Base-by-base conservation (phyloP, 129 eudicot species). In the Lactuca sativa region DNA sequence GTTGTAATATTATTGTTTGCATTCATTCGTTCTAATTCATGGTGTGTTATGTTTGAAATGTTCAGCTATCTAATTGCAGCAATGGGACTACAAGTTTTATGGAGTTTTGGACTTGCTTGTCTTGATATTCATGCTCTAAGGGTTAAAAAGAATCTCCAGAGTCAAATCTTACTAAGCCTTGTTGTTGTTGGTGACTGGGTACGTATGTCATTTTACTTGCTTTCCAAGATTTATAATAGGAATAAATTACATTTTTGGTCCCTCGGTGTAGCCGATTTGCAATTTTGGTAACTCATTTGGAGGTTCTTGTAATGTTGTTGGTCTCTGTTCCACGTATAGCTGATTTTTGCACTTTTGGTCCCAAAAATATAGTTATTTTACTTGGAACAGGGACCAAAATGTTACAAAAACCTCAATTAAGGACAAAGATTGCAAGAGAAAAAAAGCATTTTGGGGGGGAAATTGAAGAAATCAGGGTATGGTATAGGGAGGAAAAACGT, bases 141-240 rank as follows among this genome's bases (percentile, higher is more conserved):
- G 83, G 61, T 59, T 54, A 79, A 85, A 61, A 87, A 74, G 54
- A 86, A 83, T 66, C 78, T 87, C 54, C 87, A 76, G 1, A 87
- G 69, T 79, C 84, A 67, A 56, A 52, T 85, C 58, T 71, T 87
- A 36, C 75, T 90, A 67, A 77, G 83, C 74, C 81, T 90, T 64
- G 83, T 90, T 34, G 87, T 78, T 44, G 81, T 90, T 17, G 97
- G 97, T 72, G 97, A 90, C 73, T 87, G 97, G 92, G 97, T 90
- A 85, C 59, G 81, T 62, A 18, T 16, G 59, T 18, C 9, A 43
- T 43, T 8, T 43, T 43, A 43, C 49, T 43, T 21, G 14, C 52
- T 56, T 68, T 67, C 67, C 36, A 48, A 69, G 30, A 67, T 74
- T n/a, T 34, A 12, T 51, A 15, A 48, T 13, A 51, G 17, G 17